A percentile compares a stretch with the other conserved stretches of the same genome.
Conservation (phyloP, 129 eudicot species). For the Heracleum sosnowskyi region DNA sequence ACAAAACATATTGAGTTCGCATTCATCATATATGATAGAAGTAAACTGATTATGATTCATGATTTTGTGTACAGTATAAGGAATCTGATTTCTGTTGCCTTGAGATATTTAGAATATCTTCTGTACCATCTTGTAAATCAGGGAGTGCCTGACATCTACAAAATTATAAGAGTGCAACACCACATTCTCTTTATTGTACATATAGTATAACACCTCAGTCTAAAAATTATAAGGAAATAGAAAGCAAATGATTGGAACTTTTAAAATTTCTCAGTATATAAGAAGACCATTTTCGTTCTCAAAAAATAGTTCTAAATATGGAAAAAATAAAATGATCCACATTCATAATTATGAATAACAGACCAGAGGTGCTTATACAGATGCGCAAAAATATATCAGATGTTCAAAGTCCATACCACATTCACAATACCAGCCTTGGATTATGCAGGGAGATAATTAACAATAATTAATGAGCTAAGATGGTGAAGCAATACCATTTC, state of each 20-base stretch:
- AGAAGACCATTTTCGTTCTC: neutral
- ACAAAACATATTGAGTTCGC: neutral
- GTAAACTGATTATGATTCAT: neutral
- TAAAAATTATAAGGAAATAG: neutral
- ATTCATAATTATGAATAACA: neutral
- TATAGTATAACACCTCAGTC: neutral
- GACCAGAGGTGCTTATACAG: neutral
- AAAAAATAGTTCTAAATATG: neutral
- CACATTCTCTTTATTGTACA: neutral
- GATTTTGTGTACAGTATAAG: neutral
- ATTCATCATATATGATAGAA: neutral
- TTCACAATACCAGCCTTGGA: neutral
- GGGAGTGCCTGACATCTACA: neutral
- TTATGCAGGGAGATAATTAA: slow-evolving; percentile 1
- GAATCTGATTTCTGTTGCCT: neutral
- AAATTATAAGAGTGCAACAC: neutral
- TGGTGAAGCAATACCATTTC: slow-evolving; percentile 54
- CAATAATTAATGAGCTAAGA: neutral
- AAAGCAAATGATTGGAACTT: neutral
- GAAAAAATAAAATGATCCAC: neutral
- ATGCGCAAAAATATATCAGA: neutral
- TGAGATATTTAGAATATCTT: neutral
- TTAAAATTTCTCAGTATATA: neutral
- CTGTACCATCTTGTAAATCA: neutral
- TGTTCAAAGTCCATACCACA: neutral